Percentiles rank a stretch among this genome's conserved stretches.
Conservation (phyloP, 371 early-diverging fungal genomes). For the Actinomortierella ambigua region DNA sequence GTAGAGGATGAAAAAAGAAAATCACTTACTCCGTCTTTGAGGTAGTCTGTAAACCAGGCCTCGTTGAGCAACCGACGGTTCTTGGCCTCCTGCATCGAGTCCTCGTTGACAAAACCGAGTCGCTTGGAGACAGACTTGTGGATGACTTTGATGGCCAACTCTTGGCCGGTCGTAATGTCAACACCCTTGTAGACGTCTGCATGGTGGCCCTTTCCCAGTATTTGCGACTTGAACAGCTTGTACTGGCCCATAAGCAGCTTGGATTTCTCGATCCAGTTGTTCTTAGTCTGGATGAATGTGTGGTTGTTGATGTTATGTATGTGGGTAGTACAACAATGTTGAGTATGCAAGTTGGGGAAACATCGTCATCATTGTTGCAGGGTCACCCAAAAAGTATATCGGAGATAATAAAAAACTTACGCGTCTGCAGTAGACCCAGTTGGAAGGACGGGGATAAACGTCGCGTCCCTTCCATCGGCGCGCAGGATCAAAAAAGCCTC, state of each 20-base stretch:
- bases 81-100: slow-evolving; percentile 39
- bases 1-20: too few relatives aligned
- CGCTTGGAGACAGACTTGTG: slow-evolving; percentile 41
- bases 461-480: slow-evolving; percentile 45
- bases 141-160: slow-evolving; percentile 44
- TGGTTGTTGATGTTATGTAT: too few relatives aligned
- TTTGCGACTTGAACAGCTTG: slow-evolving; percentile 36
- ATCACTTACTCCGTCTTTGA: slow-evolving; percentile 39
- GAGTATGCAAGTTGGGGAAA: too few relatives aligned
- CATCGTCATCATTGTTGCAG: too few relatives aligned
- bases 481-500: slow-evolving; percentile 42
- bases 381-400: neutral
- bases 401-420: slow-evolving; percentile 9
- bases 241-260: slow-evolving; percentile 28
- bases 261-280: slow-evolving; percentile 43
- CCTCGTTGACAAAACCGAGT: slow-evolving; percentile 35
- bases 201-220: slow-evolving; percentile 44
- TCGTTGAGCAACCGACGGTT: slow-evolving; percentile 36
- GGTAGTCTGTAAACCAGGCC: slow-evolving; percentile 42
- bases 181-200: slow-evolving; percentile 44
- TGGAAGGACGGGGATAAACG: slow-evolving; percentile 37
- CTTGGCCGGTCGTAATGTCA: slow-evolving; percentile 37
- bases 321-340: too few relatives aligned
- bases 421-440: slow-evolving; percentile 43
- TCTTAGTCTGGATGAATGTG: slow-evolving; percentile 45